Evolutionary conservation across 2,329 filamentous ascomycete genomes (phyloP), one percentile per base, ranked within the genome.

Genomic region (Aureobasidium mangrovei): DNA sequence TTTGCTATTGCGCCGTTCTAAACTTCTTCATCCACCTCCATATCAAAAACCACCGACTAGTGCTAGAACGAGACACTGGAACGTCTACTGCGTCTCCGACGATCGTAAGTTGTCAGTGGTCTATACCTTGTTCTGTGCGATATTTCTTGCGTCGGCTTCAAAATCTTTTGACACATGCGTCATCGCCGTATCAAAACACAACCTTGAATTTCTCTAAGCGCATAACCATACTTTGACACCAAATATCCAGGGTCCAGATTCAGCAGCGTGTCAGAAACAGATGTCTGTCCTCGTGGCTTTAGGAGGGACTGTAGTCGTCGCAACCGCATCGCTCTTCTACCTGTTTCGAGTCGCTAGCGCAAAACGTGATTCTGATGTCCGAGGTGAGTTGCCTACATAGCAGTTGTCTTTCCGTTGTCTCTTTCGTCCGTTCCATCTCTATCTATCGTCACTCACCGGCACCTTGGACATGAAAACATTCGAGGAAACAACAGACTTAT

Each of bases 381-480:
- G 10, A 53, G 49, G 49, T 53, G 40, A 53, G 49, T 53, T n/a
- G 24, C 26, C 12, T 53, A 53, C 40, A 53, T 53, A 53, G 31
- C 8, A 24, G 4, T 7, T 29, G 12, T 35, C 10, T 18, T 44
- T 7, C 12, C 31, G 31, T 29, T 44, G 40, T 35, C 24, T 4
- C 26, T 43, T 43, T 31, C 28, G 24, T 5, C n/a, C 40, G 24
- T 27, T 53, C 40, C n/a, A 4, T 8, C 2, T 44, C 29, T 44
- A 9, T 35, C 47, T 35, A 26, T 2, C 7, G 12, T 4, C 49
- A 36, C 40, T 29, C 3, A 4, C n/a, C 28, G 26, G 3, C 28
- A 2, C 10, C 26, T 38, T 12, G 29, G 44, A 18, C 26, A 53
- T 53, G 49, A 53, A 53, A 31, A 18, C 33, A 24, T 44, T 44